Evolutionary conservation across 2,329 filamentous ascomycete genomes (phyloP), one percentile per base, ranked within the genome.

Genomic region (Claviceps digitariae): DNA sequence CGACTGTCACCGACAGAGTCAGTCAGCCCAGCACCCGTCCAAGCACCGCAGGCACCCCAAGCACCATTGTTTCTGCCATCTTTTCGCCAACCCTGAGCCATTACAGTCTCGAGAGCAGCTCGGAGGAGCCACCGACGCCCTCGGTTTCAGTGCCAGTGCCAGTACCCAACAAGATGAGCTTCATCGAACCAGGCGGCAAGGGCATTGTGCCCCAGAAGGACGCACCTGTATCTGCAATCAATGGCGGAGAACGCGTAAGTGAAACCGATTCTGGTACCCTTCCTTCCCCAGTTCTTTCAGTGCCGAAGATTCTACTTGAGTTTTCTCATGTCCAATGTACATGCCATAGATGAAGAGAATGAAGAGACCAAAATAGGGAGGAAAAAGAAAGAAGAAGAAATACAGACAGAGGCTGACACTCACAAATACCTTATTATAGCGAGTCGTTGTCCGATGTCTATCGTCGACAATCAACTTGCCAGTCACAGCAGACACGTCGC

Each of bases 221-320:
- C 71, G 87, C 87, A 23, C 90, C 90, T 1, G 74, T 84, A 10
- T 90, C 88, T 52, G 87, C 87, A 15, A 84, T 86, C 55, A 94
- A 94, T 69, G 80, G 85, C 56, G 84, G 83, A 47, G 86, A 90
- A 63, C 76, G 89, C 60, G 83, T 86, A 69, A 74, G 81, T 72
- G 15, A 20, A 40, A 40, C 44, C 36, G 20, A n/a, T 36, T 20
- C n/a, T 31, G 13, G 15, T 34, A 27, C 8, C 9, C 21, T 31
- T 38, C 21, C 2, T 20, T 29, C 21, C n/a, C n/a, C n/a, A n/a
- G 5, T 10, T 31, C 27, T 10, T 12, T n/a, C n/a, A n/a, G n/a
- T n/a, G n/a, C n/a, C n/a, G n/a, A n/a, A n/a, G n/a, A n/a, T n/a
- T n/a, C n/a, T n/a, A n/a, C n/a, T n/a, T n/a, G n/a, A n/a, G n/a